Base-by-base conservation (phyloP, 1,284 basidiomycete species). In the Sphagnurus paluster region DNA sequence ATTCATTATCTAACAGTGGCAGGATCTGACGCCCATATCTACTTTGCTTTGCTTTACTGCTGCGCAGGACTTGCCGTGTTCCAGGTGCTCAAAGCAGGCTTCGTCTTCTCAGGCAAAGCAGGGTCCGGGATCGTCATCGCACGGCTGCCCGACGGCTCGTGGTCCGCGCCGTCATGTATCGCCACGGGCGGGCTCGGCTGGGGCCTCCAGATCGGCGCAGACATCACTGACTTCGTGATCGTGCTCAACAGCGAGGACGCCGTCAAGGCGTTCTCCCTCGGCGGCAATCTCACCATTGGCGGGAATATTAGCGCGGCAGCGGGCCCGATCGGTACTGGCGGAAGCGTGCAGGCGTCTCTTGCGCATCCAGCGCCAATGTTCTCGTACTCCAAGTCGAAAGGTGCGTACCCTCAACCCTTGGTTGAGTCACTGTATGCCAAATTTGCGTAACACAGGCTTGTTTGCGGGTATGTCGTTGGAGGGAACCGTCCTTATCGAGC, bases 221-320 rank as follows among this genome's bases (percentile, higher is more conserved):
- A 89, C 66, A 80, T 88, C 61, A 86, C 86, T 46, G 87, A 91
- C 64, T 92, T 93, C 56, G 90, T 93, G 40, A 85, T 99, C 62
- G 93, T 99, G 21, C 86, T 99, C 66, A 98, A 98, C 75, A 91
- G 87, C 54, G 91, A 97, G 55, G 96, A 98, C 52, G 95, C 96
- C 19, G 93, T 99, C 38, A 81, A 85, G 38, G 93, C 97, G 4
- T 99, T 99, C 73, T 92, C 93, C 0, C 77, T 93, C 49, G 93
- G 93, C 16, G 97, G 97, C 4, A 99, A 99, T 64, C 80, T 99
- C 19, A 98, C 96, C 3, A 89, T 99, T 45, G 96, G 97, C 2
- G 91, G 91, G 0, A 89, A 87, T 56, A 77, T 94, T 57, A 86
- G 83, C 42, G 92, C 90, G 1, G 76, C 88, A 0, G 93, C 92